These are phyloP conservation scores for Amaranthus palmeri DNA, from an alignment of 148 eudicot genomes.

Conservation along the genomic window DNA sequence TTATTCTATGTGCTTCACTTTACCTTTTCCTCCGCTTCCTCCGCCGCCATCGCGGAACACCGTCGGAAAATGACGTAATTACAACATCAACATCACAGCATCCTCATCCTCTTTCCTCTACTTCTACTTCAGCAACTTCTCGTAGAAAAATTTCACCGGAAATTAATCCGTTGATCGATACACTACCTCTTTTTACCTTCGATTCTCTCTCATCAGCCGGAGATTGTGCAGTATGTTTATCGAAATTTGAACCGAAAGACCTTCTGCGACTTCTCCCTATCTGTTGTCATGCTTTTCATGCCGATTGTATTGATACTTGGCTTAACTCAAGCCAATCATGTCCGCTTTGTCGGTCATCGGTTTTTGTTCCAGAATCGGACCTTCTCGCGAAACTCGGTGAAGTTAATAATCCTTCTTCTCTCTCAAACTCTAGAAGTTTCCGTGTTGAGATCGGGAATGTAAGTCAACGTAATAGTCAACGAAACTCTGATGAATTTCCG, in stretches of 20 bases:
- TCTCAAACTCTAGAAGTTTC: slow-evolving; percentile 38
- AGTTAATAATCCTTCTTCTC: slow-evolving; percentile 2
- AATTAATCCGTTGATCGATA: slow-evolving; percentile 25
- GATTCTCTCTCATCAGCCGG: slow-evolving; percentile 43
- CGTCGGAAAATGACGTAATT: not conserved
- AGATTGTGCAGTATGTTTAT: slow-evolving; percentile 84
- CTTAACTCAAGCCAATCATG: slow-evolving; percentile 57
- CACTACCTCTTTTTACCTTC: slow-evolving; percentile 75
- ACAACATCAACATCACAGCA: not conserved
- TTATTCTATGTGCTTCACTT: slow-evolving; percentile 53
- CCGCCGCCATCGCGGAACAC: slow-evolving; percentile 24
- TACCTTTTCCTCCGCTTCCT: slow-evolving; percentile 66
- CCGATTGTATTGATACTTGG: slow-evolving; percentile 82
- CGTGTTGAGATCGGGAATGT: slow-evolving; percentile 75
- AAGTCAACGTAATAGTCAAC: slow-evolving; percentile 50
- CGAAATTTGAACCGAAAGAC: slow-evolving; percentile 70
- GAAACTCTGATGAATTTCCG: slow-evolving; percentile 27
- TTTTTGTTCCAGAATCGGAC: slow-evolving; percentile 43
- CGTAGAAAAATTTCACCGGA: slow-evolving; percentile 3
- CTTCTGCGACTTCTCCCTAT: slow-evolving; percentile 68
- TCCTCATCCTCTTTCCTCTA: not conserved
- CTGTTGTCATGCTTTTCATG: slow-evolving; percentile 90
- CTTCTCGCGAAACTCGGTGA: slow-evolving; percentile 1
- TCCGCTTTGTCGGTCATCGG: slow-evolving; percentile 78
- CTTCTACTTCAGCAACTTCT: not conserved